Base-by-base conservation (phyloP, 805 yeast species). In the Aciculoconidium aculeatum region DNA sequence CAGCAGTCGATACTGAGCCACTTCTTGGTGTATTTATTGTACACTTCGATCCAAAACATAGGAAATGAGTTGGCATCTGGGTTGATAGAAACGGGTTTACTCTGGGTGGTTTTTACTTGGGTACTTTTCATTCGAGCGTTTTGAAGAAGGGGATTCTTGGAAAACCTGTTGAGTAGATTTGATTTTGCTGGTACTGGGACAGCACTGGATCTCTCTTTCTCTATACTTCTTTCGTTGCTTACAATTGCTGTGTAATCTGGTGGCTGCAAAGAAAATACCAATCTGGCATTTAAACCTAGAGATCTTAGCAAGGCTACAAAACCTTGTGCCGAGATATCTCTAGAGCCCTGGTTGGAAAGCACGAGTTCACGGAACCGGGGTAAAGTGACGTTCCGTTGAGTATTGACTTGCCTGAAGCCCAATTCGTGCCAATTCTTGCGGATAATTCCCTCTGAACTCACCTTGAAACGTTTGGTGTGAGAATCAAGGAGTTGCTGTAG, bases 1-100 rank as follows among this genome's bases (percentile, higher is more conserved):
- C 79, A 60, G 0, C 96, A 92, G 45, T 92, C 98, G 2, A 87
- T 66, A 2, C 94, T 74, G n/a, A 87, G 69, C 94, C 96, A 90
- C 28, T 67, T 72, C 35, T 75, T 68, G 4, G 75, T 57, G 34
- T 69, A 73, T 28, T 70, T 70, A 49, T 90, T 88, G 95, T 95
- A 90, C 0, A 83, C 95, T 51, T 92, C 98, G 13, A 77, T 77
- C 98, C 98, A 92, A 47, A 80, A 87, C 0, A 87, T 67, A 0
- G 96, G 96, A 45, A 63, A 80, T n/a, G n/a, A n/a, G n/a, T n/a
- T n/a, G n/a, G n/a, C n/a, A n/a, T n/a, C n/a, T n/a, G n/a, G n/a
- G n/a, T n/a, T n/a, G n/a, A n/a, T n/a, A n/a, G n/a, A n/a, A n/a
- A n/a, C n/a, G n/a, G n/a, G n/a, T n/a, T n/a, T n/a, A n/a, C n/a